Evolutionary conservation across 202 grass and related monocot genomes (phyloP), one percentile per base, ranked within the genome.

Genomic region (Panicum virgatum): DNA sequence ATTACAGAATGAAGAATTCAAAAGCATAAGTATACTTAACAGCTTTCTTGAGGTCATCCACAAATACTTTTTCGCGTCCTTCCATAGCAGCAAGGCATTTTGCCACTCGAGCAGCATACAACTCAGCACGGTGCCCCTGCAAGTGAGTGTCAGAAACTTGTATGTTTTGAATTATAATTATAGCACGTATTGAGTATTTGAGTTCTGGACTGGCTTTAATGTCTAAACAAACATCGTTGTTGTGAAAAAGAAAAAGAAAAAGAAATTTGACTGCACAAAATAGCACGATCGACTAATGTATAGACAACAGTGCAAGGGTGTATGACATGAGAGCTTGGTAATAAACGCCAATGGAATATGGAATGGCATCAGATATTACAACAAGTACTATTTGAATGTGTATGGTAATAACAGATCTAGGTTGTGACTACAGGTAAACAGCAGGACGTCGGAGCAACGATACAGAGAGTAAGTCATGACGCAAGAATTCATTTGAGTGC

Each of bases 21-120:
- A 38, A 75, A 32, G 39, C 19, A 75, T 66, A 65, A 54, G 43
- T 60, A 83, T 80, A 87, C 82, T 91, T 95, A 85, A 98, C 96
- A 77, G 96, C 96, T 95, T 98, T 98, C 86, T 98, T 98, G 51
- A 98, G 92, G 77, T 98, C 96, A 88, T 98, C 96, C 80, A 91
- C 96, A 14, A 87, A 93, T 65, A 98, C 90, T 95, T 98, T 95
- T 86, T 98, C 96, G 76, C 96, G 96, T 30, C 92, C 92, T 82
- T 98, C 96, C 83, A 95, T 89, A 69, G 96, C 90, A 84, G 96
- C 96, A 77, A 98, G 82, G 82, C 96, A 98, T 93, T 95, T 98
- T 85, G 96, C 96, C 74, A 98, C 96, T 88, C 96, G 84, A 90
- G 96, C 90, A 80, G 96, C 92, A 88, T 95, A 98, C 67, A 98